These are phyloP conservation scores for Camelina hispida DNA, from an alignment of 345 rosid genomes.

Conservation along the genomic window DNA sequence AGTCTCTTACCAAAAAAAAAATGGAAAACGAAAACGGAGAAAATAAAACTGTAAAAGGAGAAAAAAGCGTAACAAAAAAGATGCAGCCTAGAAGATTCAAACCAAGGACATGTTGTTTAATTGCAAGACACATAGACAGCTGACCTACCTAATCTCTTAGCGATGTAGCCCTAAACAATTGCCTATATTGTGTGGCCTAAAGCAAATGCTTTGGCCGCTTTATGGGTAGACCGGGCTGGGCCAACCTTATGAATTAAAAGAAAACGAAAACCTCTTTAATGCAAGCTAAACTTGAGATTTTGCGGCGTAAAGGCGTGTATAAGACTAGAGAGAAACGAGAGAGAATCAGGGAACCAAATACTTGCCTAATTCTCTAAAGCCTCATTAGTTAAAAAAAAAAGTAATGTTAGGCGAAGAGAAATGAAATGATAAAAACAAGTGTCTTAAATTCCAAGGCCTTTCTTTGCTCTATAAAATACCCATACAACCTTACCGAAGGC, in stretches of 20 bases:
- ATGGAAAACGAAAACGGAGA: too few relatives aligned
- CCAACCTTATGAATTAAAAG: neutral
- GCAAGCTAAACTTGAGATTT: neutral
- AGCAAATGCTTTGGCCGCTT: too few relatives aligned
- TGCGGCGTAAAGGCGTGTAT: neutral
- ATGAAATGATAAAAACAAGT: neutral
- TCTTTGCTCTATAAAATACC: slow-evolving; percentile 28
- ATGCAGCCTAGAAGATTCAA: too few relatives aligned
- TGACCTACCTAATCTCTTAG: too few relatives aligned
- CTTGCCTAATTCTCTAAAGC: neutral
- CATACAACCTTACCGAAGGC: slow-evolving; percentile 7
- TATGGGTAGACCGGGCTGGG: too few relatives aligned
- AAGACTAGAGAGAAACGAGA: neutral
- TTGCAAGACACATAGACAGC: too few relatives aligned
- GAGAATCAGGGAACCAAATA: neutral
- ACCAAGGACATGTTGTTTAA: too few relatives aligned
- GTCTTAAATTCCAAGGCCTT: neutral
- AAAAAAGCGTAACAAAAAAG: too few relatives aligned
- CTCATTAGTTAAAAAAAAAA: neutral
- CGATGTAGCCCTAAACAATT: too few relatives aligned
- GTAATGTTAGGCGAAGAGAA: slow-evolving; percentile 13
- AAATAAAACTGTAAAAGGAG: too few relatives aligned
- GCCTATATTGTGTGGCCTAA: too few relatives aligned
- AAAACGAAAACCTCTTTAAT: neutral
- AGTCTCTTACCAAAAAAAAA: too few relatives aligned